Base-by-base conservation (phyloP, 768 basidiomycete species). In the Pleurotus pulmonarius region DNA sequence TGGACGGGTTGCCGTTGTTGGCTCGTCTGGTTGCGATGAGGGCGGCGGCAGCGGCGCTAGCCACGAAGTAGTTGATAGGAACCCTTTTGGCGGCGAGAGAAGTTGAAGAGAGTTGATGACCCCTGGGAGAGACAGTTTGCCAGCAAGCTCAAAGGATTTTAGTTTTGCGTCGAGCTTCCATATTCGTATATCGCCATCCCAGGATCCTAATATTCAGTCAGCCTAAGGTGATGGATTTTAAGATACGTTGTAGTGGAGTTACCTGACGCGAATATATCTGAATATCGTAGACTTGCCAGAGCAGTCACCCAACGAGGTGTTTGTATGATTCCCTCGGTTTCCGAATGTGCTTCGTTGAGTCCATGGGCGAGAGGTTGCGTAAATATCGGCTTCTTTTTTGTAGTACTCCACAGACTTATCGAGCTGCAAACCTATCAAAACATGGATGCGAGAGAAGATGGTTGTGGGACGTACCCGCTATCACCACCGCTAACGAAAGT, bases 401-500 rank as follows among this genome's bases (percentile, higher is more conserved):
- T 81, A 8, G 85, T 97, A 26, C 80, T 83, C 94, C 96, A 99
- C 3, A 99, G 79, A 58, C 83, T 90, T 65, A 99, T 86, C n/a
- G 94, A 88, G 0, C 95, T 94, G 58, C 12, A 44, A n/a, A 49
- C 47, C 29, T 37, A 37, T 37, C 37, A 39, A 16, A 40, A 13
- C 44, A 39, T 9, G 38, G 6, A 55, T 12, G 52, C 11, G 18
- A 24, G 16, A 8, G 46, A 11, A n/a, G 29, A 56, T 55, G 7
- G 20, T 43, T 26, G 56, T 44, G 38, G 25, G 6, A 82, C 89
- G 58, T 69, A 94, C 94, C 96, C 97, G 65, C 91, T 95, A 69
- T 99, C 95, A 3, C 97, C 97, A 1, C 96, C 96, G 60, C 86
- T 95, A 38, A 98, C 72, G 67, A 98, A 95, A 5, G 87, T 92